Conservation (phyloP, 2,329 filamentous ascomycete genomes). For the Epichloe glyceriae region DNA sequence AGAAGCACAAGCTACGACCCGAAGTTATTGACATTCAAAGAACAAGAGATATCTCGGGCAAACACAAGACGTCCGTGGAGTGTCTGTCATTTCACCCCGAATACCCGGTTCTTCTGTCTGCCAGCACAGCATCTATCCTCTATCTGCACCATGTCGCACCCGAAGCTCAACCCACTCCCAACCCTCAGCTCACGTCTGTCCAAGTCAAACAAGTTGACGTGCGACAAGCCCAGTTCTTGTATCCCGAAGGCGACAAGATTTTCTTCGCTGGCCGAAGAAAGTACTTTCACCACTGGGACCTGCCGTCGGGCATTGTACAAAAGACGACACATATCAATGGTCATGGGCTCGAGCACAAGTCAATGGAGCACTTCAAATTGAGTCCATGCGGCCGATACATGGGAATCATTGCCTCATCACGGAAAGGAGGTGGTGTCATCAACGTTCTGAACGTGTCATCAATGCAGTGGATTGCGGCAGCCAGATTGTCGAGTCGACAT, state of each 20-base stretch:
- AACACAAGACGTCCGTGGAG: slow-evolving; percentile 66
- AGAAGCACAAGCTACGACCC: slow-evolving; percentile 62
- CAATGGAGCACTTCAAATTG: slow-evolving; percentile 81
- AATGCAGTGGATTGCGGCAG: slow-evolving; percentile 77
- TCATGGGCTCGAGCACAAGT: slow-evolving; percentile 68
- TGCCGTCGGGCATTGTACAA: slow-evolving; percentile 67
- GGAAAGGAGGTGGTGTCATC: slow-evolving; percentile 77
- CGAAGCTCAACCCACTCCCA: slow-evolving; percentile 60
- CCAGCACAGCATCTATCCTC: slow-evolving; percentile 72
- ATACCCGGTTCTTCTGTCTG: slow-evolving; percentile 79
- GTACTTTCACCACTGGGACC: slow-evolving; percentile 92
- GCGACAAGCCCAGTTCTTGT: slow-evolving; percentile 68
- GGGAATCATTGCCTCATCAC: slow-evolving; percentile 65
- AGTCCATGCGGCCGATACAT: slow-evolving; percentile 81
- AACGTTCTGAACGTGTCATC: slow-evolving; percentile 72
- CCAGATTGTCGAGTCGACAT: slow-evolving; percentile 66
- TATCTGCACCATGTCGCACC: slow-evolving; percentile 82
- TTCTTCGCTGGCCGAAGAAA: slow-evolving; percentile 78
- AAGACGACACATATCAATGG: slow-evolving; percentile 68
- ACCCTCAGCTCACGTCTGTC: slow-evolving; percentile 81
- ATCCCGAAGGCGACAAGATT: slow-evolving; percentile 59
- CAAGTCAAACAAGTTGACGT: slow-evolving; percentile 79
- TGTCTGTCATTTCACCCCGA: slow-evolving; percentile 82
- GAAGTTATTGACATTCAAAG: slow-evolving; percentile 86
- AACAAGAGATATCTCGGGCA: slow-evolving; percentile 70